Conservation (phyloP, 768 basidiomycete species). For the Agrocybe chaxingu region DNA sequence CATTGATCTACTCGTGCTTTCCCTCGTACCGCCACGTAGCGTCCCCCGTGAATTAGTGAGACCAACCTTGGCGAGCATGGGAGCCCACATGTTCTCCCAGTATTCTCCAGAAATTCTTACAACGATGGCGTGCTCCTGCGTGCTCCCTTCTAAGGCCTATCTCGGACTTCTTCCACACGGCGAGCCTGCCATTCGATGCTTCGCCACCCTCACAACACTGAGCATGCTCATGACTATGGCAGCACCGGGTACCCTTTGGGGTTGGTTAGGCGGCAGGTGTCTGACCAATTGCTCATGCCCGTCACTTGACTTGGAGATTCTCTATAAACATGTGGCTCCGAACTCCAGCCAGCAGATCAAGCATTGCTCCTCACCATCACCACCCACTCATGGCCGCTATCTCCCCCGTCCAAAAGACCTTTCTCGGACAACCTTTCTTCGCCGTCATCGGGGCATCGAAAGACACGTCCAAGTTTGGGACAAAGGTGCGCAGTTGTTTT, state of each 20-base stretch:
- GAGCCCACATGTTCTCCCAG: no score
- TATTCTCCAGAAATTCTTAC: no score
- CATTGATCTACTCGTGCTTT: no score
- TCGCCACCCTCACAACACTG: background rate
- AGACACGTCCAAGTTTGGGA: constrained; percentile 75
- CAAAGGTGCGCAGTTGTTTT: constrained; percentile 46
- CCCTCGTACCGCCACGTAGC: no score
- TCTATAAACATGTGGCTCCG: background rate
- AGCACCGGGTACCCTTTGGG: constrained; percentile 5
- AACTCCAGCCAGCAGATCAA: background rate
- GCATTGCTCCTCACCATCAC: background rate
- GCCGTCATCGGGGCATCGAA: constrained; percentile 86
- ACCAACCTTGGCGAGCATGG: no score
- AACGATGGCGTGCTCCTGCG: no score
- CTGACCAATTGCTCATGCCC: background rate
- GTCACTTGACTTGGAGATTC: constrained; percentile 7
- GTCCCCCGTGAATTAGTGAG: no score
- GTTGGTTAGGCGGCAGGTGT: constrained; percentile 1
- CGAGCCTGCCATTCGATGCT: no score
- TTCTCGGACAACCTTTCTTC: constrained; percentile 60
- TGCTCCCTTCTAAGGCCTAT: no score
- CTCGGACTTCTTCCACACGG: no score
- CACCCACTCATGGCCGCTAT: constrained; percentile 20
- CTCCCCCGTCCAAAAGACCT: constrained; percentile 46
- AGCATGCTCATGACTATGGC: constrained; percentile 3